phyloP scores from a whole-genome alignment of 1,284 basidiomycete genomes.

The Cutaneotrichosporon cavernicola region DNA sequence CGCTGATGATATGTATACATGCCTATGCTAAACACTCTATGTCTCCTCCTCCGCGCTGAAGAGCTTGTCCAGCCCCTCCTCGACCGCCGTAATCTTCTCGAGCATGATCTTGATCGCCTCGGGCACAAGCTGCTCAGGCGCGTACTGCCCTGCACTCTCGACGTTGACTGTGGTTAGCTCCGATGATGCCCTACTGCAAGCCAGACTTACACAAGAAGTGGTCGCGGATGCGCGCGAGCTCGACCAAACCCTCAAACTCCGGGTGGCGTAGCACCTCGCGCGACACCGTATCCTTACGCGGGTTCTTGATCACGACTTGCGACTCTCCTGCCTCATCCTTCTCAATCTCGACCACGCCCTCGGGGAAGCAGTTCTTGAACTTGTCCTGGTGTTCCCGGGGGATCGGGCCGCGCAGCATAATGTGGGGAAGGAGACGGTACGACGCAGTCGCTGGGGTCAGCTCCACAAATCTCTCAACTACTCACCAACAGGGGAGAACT shows the following conservation, averaged over 20 bases:
- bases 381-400: conserved; percentile 64
- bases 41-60: conserved; percentile 10
- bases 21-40: conserved; percentile 9
- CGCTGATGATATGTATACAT: conserved; percentile 4
- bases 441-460: conserved; percentile 75
- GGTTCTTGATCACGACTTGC: conserved; percentile 60
- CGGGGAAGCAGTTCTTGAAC: conserved; percentile 84
- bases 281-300: conserved; percentile 84
- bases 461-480: conserved; percentile 20
- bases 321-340: conserved; percentile 54
- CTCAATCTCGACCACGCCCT: conserved; percentile 77
- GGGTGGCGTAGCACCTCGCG: conserved; percentile 89
- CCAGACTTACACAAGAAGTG: conserved; percentile 80
- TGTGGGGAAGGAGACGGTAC: conserved; percentile 86
- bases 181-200: not conserved
- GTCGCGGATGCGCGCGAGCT: conserved; percentile 83
- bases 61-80: conserved; percentile 49
- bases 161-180: conserved; percentile 65
- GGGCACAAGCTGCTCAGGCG: conserved; percentile 77
- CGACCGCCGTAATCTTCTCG: conserved; percentile 63
- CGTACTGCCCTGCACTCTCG: conserved; percentile 85
- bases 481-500: conserved; percentile 94
- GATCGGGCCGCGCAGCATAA: conserved; percentile 73
- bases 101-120: conserved; percentile 82
- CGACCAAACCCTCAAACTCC: conserved; percentile 82